Base-by-base conservation (phyloP, 2,329 filamentous ascomycete genomes). In the Apiospora malaysiana region DNA sequence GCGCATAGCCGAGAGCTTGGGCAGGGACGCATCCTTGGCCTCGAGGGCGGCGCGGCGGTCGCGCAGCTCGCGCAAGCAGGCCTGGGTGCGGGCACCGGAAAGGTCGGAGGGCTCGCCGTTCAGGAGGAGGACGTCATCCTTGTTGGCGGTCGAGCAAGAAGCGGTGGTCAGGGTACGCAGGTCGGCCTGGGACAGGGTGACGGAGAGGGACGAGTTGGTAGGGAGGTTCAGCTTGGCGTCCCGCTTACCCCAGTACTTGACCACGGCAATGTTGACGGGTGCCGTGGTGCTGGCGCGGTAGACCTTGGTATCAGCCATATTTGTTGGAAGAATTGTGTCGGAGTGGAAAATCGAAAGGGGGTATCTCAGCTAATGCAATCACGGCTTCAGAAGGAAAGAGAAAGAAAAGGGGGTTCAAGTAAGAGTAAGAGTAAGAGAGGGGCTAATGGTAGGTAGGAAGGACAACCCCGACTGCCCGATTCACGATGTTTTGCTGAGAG, bases 211-310 rank as follows among this genome's bases (percentile, higher is more conserved):
- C 75, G 94, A 97, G 87, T 99, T 99, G 80, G 96, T 98, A 46
- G 96, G 96, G 70, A 98, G 92, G 84, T 99, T 99, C 78, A 98
- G 90, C 81, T 93, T 94, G 69, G 93, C 84, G 83, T 98, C 95
- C 73, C 96, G 93, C 85, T 99, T 99, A 77, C 97, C 96, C 96
- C 97, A 99, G 89, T 99, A 97, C 93, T 98, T 98, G 85, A 98
- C 96, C 71, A 98, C 95, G 75, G 95, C 95, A 81, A 98, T 98
- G 86, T 98, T 98, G 80, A 98, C 95, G 18, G 95, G 96, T 51
- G 96, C 96, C 74, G 95, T 98, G 72, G 96, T 98, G 86, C 93
- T 98, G 76, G 96, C 94, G 78, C 94, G 92, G 86, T 97, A 95
- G 78, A 98, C 88, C 71, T 85, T 86, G 69, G 78, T 83, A 76